phyloP scores from a whole-genome alignment of 208 protist genomes.

The Zelonia costaricensis region DNA sequence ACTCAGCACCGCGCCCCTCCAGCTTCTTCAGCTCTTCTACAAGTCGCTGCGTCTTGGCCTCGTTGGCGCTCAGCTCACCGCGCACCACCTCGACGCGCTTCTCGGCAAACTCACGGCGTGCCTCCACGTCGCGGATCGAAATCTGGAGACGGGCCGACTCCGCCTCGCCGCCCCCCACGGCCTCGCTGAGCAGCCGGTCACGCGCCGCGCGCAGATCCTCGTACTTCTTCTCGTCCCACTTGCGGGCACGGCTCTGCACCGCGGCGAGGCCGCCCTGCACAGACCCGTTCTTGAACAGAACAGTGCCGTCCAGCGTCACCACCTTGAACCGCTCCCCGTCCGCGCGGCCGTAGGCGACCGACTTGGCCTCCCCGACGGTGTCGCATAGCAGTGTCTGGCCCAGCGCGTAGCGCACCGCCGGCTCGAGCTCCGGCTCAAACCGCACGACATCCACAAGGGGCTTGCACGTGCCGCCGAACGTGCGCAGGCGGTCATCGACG shows the following conservation, averaged over 20 bases:
- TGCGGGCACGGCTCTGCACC: conserved; percentile 80
- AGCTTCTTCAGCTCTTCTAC: conserved; percentile 29
- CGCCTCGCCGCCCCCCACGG: conserved; percentile 58
- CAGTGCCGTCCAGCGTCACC: conserved; percentile 95
- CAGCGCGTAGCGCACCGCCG: conserved; percentile 93
- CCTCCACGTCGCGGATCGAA: conserved; percentile 64
- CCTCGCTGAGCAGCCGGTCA: conserved; percentile 72
- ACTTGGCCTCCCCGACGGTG: conserved; percentile 88
- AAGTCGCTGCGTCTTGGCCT: conserved; percentile 39
- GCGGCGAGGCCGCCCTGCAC: conserved; percentile 94
- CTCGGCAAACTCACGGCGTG: conserved; percentile 60
- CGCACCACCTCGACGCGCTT: conserved; percentile 48
- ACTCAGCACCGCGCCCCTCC: conserved; percentile 11
- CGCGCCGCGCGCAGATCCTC: conserved; percentile 70
- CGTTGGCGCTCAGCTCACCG: conserved; percentile 36
- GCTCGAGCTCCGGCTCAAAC: conserved; percentile 82
- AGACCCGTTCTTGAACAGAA: conserved; percentile 95
- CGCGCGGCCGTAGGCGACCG: conserved; percentile 77
- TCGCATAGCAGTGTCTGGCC: conserved; percentile 97
- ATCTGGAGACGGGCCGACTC: conserved; percentile 74
- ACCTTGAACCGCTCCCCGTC: conserved; percentile 88
- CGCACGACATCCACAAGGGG: conserved; percentile 94
- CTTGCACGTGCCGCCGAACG: conserved; percentile 90
- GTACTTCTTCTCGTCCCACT: conserved; percentile 94
- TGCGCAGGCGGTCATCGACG: conserved; percentile 91